Base-by-base conservation (phyloP, 495 filamentous ascomycete genomes). In the Talaromyces thailandensis region DNA sequence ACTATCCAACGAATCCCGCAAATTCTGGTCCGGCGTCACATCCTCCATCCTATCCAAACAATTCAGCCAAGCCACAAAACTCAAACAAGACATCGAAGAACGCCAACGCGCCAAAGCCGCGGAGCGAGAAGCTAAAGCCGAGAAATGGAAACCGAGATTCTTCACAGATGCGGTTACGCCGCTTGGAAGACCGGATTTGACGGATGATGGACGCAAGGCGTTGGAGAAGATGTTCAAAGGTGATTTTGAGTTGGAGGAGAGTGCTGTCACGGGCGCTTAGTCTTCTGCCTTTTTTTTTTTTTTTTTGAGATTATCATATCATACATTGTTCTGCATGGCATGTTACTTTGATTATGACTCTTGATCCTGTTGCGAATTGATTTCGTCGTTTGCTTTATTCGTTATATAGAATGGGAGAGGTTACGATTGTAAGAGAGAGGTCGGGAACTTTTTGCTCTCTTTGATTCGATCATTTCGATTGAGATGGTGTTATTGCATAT, bases 51-150 rank as follows among this genome's bases (percentile, higher is more conserved):
- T 85, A 11, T 76, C 85, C 64, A 96, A 91, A 72, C 91, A 93
- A 66, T 98, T 84, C 73, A 82, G 82, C 48, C 84, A 87, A 64
- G 94, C 94, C 14, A 98, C 93, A 52, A 85, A 84, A 40, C 73
- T 92, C 50, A 98, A 98, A 75, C 84, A 91, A 52, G 91, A 96
- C 66, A 84, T 98, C 11, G 93, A 98, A 73, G 93, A 98, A 68
- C 82, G 84, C 21, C 93, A 98, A 73, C 82, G 93, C 35, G 82
- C 89, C 66, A 91, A 88, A 73, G 92, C 91, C 1, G 84, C 88
- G n/a, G 86, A 91, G 64, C 80, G 93, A 26, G 86, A 90, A 63
- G 79, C 76, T 12, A 81, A 79, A 9, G 79, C 82, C 18, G 81
- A 82, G 56, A 79, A 86, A 18, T 98, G 90, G 89, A 80, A 86